Evolutionary conservation across 257 asterid genomes (phyloP).

Genomic region (Salvia rosmarinus): DNA sequence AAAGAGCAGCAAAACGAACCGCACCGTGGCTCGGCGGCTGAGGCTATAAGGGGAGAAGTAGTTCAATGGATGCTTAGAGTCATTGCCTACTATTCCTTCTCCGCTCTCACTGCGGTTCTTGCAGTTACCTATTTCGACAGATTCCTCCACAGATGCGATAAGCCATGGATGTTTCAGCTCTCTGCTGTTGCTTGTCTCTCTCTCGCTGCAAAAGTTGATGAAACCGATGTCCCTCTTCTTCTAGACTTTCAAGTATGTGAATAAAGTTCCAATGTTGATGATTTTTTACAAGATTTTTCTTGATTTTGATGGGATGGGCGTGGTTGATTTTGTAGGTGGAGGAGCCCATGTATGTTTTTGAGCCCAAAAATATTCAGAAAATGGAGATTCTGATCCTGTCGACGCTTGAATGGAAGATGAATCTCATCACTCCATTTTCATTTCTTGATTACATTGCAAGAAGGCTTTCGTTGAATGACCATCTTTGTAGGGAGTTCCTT

Average conservation of each 20-base stretch:
- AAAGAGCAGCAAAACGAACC: conserved; percentile 50
- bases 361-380: conserved; percentile 63
- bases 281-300: background rate
- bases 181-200: conserved; percentile 85
- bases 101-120: conserved; percentile 74
- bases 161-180: conserved; percentile 79
- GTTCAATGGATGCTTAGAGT: conserved; percentile 71
- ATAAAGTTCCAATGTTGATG: conserved; percentile 10
- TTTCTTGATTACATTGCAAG: conserved; percentile 58
- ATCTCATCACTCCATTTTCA: conserved; percentile 60
- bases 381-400: conserved; percentile 70
- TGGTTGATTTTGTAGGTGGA: conserved; percentile 46
- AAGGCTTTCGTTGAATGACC: conserved; percentile 44
- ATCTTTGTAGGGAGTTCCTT: conserved; percentile 43
- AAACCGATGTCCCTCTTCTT: conserved; percentile 72
- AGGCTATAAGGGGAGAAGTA: conserved; percentile 54
- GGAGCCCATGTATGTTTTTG: conserved; percentile 54
- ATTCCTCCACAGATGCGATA: conserved; percentile 47
- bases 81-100: conserved; percentile 54
- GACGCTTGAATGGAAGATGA: conserved; percentile 68
- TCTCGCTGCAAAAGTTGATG: conserved; percentile 85
- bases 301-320: background rate
- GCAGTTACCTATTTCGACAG: conserved; percentile 74
- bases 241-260: conserved; percentile 74
- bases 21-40: conserved; percentile 13